Conservation (phyloP, 2,329 filamentous ascomycete species). For the Xenoacremonium recifei region DNA sequence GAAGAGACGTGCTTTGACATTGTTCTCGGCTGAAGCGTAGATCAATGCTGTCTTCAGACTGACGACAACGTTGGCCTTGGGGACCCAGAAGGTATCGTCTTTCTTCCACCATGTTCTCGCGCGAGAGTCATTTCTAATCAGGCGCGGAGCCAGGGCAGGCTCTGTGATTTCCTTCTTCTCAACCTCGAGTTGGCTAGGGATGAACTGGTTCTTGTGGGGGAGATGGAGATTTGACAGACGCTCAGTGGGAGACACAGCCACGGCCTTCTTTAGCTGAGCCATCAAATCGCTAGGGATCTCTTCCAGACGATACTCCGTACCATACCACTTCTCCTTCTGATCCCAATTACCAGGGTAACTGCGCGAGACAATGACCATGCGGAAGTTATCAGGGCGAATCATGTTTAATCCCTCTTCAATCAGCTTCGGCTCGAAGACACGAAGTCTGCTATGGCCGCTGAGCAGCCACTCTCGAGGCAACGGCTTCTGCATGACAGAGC, state of each 20-base stretch:
- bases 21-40: slow-evolving; percentile 74
- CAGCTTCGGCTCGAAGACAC: slow-evolving; percentile 74
- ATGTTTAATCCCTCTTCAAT: slow-evolving; percentile 74
- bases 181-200: slow-evolving; percentile 88
- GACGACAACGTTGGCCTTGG: slow-evolving; percentile 84
- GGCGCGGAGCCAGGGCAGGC: slow-evolving; percentile 69
- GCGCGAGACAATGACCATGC: slow-evolving; percentile 78
- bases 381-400: slow-evolving; percentile 85
- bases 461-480: slow-evolving; percentile 84
- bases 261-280: slow-evolving; percentile 64
- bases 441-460: slow-evolving; percentile 73
- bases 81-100: slow-evolving; percentile 97
- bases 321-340: slow-evolving; percentile 94
- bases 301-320: slow-evolving; percentile 86
- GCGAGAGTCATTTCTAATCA: slow-evolving; percentile 80
- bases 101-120: slow-evolving; percentile 96
- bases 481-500: slow-evolving; percentile 87
- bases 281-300: slow-evolving; percentile 77
- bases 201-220: slow-evolving; percentile 92
- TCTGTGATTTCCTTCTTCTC: slow-evolving; percentile 88
- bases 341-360: slow-evolving; percentile 83
- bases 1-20: slow-evolving; percentile 76
- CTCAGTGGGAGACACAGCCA: slow-evolving; percentile 53
- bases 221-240: slow-evolving; percentile 75
- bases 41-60: slow-evolving; percentile 77